Conservation (phyloP, 768 basidiomycete species). For the Cyathus striatus region DNA sequence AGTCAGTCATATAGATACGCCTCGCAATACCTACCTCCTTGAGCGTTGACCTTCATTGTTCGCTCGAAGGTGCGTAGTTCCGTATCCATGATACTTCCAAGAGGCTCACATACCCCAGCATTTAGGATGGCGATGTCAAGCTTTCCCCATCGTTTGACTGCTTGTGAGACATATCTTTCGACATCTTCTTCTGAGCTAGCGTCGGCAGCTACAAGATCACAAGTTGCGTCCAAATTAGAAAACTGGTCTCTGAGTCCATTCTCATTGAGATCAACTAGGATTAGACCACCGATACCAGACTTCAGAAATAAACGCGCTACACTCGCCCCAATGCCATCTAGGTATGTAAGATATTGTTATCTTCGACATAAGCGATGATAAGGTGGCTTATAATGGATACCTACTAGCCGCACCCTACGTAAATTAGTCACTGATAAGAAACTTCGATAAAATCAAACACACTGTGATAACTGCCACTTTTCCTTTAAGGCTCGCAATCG, state of each 20-base stretch:
- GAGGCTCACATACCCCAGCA: slow-evolving; percentile 3
- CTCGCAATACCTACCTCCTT: slow-evolving; percentile 5
- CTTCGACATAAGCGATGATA: neutral
- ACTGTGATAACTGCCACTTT: slow-evolving; percentile 2
- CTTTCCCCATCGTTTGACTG: slow-evolving; percentile 6
- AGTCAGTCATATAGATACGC: no score
- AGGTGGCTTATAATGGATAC: neutral
- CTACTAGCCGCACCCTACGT: neutral
- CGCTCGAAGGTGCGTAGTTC: slow-evolving; percentile 3
- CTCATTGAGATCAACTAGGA: slow-evolving; percentile 3
- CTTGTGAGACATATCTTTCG: slow-evolving; percentile 2
- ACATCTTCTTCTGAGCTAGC: slow-evolving; percentile 2
- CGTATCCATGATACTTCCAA: slow-evolving; percentile 5
- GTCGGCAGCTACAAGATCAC: slow-evolving; percentile 3
- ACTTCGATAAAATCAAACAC: neutral
- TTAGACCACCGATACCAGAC: slow-evolving; percentile 1
- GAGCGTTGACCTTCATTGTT: slow-evolving; percentile 9
- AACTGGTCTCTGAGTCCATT: slow-evolving; percentile 2
- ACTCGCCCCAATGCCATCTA: slow-evolving; percentile 6
- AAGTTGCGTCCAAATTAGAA: neutral
- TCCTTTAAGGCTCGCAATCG: neutral
- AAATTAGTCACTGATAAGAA: neutral
- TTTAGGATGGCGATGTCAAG: slow-evolving; percentile 8
- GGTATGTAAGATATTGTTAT: neutral
- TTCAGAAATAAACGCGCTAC: slow-evolving; percentile 1